phyloP scores from a whole-genome alignment of 371 early-diverging fungal genomes.

The Nematocida sp. region DNA sequence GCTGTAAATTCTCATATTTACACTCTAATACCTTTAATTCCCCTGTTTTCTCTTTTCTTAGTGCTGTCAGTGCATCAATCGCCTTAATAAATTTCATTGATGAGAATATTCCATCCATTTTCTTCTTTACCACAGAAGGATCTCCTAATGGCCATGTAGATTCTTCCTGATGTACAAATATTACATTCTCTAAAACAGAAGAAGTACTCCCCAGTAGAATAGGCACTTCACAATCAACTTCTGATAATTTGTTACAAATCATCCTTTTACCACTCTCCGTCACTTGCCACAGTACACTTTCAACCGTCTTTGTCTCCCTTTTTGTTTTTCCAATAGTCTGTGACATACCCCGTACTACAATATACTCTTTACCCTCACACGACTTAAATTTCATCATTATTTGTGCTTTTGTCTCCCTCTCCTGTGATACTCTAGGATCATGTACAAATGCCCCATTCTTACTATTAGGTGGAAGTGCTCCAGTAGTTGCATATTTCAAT shows the following conservation, averaged over 20 bases:
- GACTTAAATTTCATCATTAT: slow-evolving; percentile 81
- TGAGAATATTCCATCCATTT: slow-evolving; percentile 96
- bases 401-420: slow-evolving; percentile 85
- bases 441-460: slow-evolving; percentile 84
- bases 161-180: slow-evolving; percentile 99
- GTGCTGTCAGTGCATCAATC: slow-evolving; percentile 76
- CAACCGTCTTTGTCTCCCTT: slow-evolving; percentile 78
- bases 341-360: slow-evolving; percentile 77
- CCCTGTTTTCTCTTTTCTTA: slow-evolving; percentile 75
- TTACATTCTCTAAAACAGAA: slow-evolving; percentile 91
- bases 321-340: slow-evolving; percentile 74
- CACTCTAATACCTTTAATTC: slow-evolving; percentile 72
- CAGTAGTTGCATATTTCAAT: slow-evolving; percentile 91
- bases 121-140: slow-evolving; percentile 82
- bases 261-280: slow-evolving; percentile 17
- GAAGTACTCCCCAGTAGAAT: slow-evolving; percentile 80
- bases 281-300: slow-evolving; percentile 74
- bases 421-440: slow-evolving; percentile 83
- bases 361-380: slow-evolving; percentile 75
- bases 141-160: slow-evolving; percentile 94
- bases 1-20: slow-evolving; percentile 27
- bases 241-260: slow-evolving; percentile 78
- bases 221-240: slow-evolving; percentile 80
- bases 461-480: slow-evolving; percentile 86
- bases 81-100: slow-evolving; percentile 87